phyloP scores from a whole-genome alignment of 306 rosid genomes.

The Spatholobus suberectus region DNA sequence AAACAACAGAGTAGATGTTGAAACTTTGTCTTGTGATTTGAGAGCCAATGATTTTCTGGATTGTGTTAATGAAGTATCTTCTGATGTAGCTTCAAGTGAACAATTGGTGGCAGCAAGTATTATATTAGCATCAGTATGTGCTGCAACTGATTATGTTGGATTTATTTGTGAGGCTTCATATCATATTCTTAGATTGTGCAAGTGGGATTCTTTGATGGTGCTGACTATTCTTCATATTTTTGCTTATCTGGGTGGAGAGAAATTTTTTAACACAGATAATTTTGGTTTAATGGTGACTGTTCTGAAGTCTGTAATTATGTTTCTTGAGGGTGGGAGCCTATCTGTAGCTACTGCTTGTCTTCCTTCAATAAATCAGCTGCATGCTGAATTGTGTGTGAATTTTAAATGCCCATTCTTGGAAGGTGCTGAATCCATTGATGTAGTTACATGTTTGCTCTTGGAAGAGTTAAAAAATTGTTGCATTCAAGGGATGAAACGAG shows the following conservation, averaged over 20 bases:
- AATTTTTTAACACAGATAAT: slow-evolving; percentile 52
- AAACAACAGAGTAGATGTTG: slow-evolving; percentile 38
- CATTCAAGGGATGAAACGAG: slow-evolving; percentile 38
- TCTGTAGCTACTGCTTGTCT: slow-evolving; percentile 48
- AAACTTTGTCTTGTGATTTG: slow-evolving; percentile 37
- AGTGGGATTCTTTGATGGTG: slow-evolving; percentile 54
- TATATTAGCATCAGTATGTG: slow-evolving; percentile 74
- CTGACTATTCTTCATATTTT: slow-evolving; percentile 74
- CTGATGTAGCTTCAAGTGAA: slow-evolving; percentile 61
- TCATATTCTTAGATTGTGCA: slow-evolving; percentile 57
- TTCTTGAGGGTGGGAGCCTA: slow-evolving; percentile 58
- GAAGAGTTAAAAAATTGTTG: slow-evolving; percentile 50
- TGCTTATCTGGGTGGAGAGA: slow-evolving; percentile 73
- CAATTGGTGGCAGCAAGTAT: slow-evolving; percentile 79
- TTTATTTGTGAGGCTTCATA: slow-evolving; percentile 68
- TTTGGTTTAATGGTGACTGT: slow-evolving; percentile 56
- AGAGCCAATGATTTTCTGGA: slow-evolving; percentile 45
- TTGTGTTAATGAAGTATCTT: slow-evolving; percentile 43
- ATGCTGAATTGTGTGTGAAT: slow-evolving; percentile 46
- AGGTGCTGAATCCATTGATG: slow-evolving; percentile 62
- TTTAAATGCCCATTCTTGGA: slow-evolving; percentile 69
- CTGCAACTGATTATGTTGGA: slow-evolving; percentile 60
- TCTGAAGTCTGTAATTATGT: slow-evolving; percentile 70
- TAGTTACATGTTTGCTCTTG: slow-evolving; percentile 59
- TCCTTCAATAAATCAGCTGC: slow-evolving; percentile 51